These are phyloP conservation scores for Alternaria viburni DNA, from an alignment of 2,329 filamentous ascomycete genomes.

Conservation along the genomic window DNA sequence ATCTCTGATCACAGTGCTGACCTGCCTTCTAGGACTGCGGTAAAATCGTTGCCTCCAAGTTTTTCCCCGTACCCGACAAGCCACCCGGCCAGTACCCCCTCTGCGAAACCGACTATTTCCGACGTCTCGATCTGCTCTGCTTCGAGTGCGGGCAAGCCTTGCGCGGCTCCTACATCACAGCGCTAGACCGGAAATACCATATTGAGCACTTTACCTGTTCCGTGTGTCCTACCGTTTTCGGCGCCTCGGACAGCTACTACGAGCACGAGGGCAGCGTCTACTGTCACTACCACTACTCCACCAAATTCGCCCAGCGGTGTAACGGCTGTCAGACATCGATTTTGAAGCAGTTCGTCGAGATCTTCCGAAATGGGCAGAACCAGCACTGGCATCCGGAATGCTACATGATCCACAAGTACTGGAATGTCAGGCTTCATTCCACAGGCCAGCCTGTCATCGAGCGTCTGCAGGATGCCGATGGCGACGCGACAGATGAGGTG, in stretches of 20 bases:
- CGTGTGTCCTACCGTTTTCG: conserved; percentile 95
- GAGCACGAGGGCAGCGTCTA: conserved; percentile 97
- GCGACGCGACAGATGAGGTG: conserved; percentile 68
- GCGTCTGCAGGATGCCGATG: conserved; percentile 47
- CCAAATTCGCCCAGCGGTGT: conserved; percentile 92
- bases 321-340: conserved; percentile 98
- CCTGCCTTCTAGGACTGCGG: conserved; percentile 76
- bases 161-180: conserved; percentile 96
- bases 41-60: conserved; percentile 96
- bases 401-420: conserved; percentile 99
- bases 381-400: conserved; percentile 99
- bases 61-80: conserved; percentile 95
- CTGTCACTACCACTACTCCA: conserved; percentile 99
- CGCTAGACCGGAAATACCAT: conserved; percentile 92
- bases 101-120: conserved; percentile 97
- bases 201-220: conserved; percentile 99
- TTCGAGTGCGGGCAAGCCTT: conserved; percentile 91
- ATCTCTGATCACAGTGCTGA: not conserved
- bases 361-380: conserved; percentile 96
- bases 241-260: conserved; percentile 97
- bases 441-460: conserved; percentile 50
- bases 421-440: conserved; percentile 83
- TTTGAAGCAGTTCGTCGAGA: conserved; percentile 98
- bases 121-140: conserved; percentile 87
- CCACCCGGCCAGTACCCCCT: conserved; percentile 90